These are phyloP conservation scores for Fallopia convolvulus DNA, from an alignment of 148 eudicot genomes.

Conservation along the genomic window DNA sequence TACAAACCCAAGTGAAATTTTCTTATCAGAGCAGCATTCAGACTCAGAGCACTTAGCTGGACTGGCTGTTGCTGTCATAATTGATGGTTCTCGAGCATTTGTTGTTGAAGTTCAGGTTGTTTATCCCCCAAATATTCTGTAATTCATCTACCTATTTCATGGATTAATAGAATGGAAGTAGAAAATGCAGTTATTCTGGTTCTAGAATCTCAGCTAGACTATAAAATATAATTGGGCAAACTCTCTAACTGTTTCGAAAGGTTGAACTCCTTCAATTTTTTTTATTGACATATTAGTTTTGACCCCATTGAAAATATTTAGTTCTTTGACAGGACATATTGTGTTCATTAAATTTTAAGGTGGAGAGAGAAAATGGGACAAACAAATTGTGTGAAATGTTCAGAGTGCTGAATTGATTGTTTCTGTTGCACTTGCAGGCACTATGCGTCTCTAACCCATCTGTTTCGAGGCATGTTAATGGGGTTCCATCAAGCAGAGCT, in stretches of 20 bases:
- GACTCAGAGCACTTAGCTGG: slow-evolving; percentile 88
- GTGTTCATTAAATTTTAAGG: neutral
- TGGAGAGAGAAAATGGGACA: neutral
- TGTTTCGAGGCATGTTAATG: slow-evolving; percentile 59
- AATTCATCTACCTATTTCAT: neutral
- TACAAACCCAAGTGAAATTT: slow-evolving; percentile 81
- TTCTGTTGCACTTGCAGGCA: slow-evolving; percentile 47
- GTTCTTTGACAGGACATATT: neutral
- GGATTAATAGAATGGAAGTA: neutral
- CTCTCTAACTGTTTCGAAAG: neutral
- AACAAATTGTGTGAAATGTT: neutral
- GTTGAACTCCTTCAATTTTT: neutral
- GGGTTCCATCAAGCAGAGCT: slow-evolving; percentile 72
- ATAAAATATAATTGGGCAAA: neutral
- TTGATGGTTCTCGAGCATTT: slow-evolving; percentile 93
- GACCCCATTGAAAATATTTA: neutral
- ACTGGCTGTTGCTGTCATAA: slow-evolving; percentile 69
- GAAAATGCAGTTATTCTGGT: neutral
- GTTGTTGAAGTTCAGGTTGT: slow-evolving; percentile 87
- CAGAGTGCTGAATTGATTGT: neutral
- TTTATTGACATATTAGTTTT: neutral
- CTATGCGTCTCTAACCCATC: slow-evolving; percentile 59
- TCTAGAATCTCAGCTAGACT: neutral
- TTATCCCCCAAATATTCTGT: neutral
- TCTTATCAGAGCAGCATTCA: slow-evolving; percentile 56